Evolutionary conservation across 768 basidiomycete species (phyloP).

Genomic region (Lactarius trivialis): DNA sequence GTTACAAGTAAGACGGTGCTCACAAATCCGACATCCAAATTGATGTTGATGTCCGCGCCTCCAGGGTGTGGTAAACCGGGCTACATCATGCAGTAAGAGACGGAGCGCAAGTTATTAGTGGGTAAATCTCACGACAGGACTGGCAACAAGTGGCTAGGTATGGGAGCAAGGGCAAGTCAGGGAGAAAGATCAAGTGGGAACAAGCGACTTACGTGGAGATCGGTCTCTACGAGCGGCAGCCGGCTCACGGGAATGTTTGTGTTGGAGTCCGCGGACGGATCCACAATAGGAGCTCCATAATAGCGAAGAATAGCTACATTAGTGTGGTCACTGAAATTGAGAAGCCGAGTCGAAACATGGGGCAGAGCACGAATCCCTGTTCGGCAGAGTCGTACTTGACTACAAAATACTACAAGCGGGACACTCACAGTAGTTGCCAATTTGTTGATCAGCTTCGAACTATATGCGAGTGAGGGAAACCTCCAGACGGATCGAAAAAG

Average conservation of each 20-base stretch:
- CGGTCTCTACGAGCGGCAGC: conserved; percentile 20
- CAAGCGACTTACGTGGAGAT: conserved; percentile 22
- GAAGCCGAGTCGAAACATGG: conserved; percentile 23
- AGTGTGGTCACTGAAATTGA: conserved; percentile 26
- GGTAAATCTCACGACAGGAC: conserved; percentile 16
- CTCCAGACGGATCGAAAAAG: neutral
- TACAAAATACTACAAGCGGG: neutral
- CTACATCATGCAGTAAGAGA: conserved; percentile 4
- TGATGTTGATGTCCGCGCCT: conserved; percentile 25
- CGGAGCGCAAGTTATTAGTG: neutral
- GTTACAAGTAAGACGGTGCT: neutral
- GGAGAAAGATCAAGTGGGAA: neutral
- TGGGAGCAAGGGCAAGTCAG: no score
- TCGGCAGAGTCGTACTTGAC: neutral
- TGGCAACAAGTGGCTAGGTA: conserved; percentile 16
- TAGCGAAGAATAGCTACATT: conserved; percentile 40
- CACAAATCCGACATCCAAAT: conserved; percentile 22
- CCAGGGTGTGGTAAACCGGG: conserved; percentile 24
- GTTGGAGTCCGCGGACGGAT: conserved; percentile 29
- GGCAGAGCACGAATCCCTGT: conserved; percentile 25
- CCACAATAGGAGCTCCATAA: conserved; percentile 27
- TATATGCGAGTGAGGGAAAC: neutral
- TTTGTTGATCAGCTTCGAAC: conserved; percentile 37
- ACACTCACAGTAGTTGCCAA: conserved; percentile 41
- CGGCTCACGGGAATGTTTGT: conserved; percentile 4